Evolutionary conservation across 2,329 filamentous ascomycete genomes (phyloP), one percentile per base, ranked within the genome.

Genomic region (Gliomastix tumulicola): DNA sequence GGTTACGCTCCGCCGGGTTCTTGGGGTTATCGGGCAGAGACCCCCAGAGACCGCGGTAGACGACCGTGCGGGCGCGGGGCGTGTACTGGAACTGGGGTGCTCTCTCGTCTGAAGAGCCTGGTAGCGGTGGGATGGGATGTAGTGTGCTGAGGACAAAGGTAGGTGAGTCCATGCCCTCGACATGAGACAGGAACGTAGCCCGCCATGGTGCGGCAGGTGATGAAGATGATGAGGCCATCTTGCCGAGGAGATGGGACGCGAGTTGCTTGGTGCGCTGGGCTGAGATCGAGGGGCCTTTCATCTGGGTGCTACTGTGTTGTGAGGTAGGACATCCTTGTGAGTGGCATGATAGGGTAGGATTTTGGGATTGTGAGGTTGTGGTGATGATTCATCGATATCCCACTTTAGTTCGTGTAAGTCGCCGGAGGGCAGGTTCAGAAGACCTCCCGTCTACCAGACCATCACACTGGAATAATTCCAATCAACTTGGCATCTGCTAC

Each of bases 21-120:
- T 81, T 78, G 30, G 78, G 74, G 60, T 89, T 86, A 36, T 68
- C 69, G 5, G 83, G 81, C 2, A 94, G 67, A 38, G 74, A 71
- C 1, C 79, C 81, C 77, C 85, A 95, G 63, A 94, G 80, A 47
- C 88, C 88, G 42, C 90, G 83, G 63, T 79, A 90, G 51, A 95
- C 79, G 60, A 89, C 92, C 50, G 79, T 88, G 36, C 88, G 78
- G 8, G 78, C 82, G 37, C 86, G 75, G 2, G 79, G 72, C 25
- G 25, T 16, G 10, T n/a, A n/a, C n/a, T n/a, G n/a, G n/a, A n/a
- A n/a, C n/a, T n/a, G n/a, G n/a, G n/a, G n/a, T n/a, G n/a, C n/a
- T n/a, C n/a, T n/a, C n/a, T n/a, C n/a, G n/a, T n/a, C 56, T 16
- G 25, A 28, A 16, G 36, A 35, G 28, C 44, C 36, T 5, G 23